These are phyloP conservation scores for Trichosporon sp. DNA, from an alignment of 1,284 basidiomycete genomes.

Conservation along the genomic window DNA sequence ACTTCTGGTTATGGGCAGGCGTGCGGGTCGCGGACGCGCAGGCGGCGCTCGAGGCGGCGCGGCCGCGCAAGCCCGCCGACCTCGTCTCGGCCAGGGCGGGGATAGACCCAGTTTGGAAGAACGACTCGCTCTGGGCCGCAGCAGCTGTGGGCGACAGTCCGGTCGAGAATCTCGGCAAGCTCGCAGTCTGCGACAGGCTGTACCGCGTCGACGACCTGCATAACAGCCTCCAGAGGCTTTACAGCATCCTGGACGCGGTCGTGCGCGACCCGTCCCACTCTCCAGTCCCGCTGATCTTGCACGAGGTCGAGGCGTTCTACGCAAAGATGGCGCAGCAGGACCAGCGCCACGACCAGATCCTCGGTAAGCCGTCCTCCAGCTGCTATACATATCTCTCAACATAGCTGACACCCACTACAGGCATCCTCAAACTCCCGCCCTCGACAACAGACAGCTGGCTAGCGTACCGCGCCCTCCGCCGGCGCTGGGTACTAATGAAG, in stretches of 20 bases:
- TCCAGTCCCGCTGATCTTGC: conserved; percentile 23
- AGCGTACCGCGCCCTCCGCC: conserved; percentile 32
- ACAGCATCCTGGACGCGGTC: conserved; percentile 25
- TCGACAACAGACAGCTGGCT: conserved; percentile 24
- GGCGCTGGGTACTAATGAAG: conserved; percentile 32
- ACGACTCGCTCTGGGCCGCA: conserved; percentile 21
- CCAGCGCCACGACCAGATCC: conserved; percentile 29
- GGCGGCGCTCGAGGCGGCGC: conserved; percentile 16
- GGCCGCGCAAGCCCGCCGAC: conserved; percentile 11
- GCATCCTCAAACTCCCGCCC: conserved; percentile 13
- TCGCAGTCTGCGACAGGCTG: conserved; percentile 35
- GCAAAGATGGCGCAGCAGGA: conserved; percentile 27
- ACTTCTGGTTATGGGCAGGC: conserved; percentile 33
- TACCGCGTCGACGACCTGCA: conserved; percentile 31
- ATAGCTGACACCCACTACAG: conserved; percentile 11
- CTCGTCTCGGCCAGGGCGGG: conserved; percentile 21
- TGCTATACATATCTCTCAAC: not conserved
- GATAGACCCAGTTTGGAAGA: conserved; percentile 16
- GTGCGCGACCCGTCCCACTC: conserved; percentile 23
- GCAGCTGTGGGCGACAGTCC: conserved; percentile 20
- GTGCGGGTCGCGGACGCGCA: conserved; percentile 17
- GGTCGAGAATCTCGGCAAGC: conserved; percentile 27
- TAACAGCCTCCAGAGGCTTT: conserved; percentile 25
- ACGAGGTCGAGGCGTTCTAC: conserved; percentile 29
- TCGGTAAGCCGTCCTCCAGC: conserved; percentile 27